phyloP scores from a whole-genome alignment of 1,284 basidiomycete genomes.

The Tilletia walkeri region DNA sequence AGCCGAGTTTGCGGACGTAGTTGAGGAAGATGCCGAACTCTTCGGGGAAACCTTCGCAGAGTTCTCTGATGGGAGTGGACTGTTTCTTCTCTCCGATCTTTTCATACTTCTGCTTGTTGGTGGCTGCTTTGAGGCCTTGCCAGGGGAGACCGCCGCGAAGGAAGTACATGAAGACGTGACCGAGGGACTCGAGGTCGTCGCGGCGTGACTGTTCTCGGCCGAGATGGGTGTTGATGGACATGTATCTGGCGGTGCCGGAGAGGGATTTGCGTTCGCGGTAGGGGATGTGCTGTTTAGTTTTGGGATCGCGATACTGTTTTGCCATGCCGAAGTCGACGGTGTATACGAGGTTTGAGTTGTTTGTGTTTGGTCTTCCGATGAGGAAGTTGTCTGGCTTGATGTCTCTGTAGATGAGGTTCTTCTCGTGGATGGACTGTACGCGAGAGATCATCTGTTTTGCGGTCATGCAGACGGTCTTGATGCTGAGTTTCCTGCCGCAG shows the following conservation, averaged over 20 bases:
- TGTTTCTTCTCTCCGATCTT: conserved; percentile 99
- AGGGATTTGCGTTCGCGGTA: conserved; percentile 24
- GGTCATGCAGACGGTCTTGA: conserved; percentile 19
- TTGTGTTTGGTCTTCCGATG: conserved; percentile 19
- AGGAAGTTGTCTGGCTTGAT: conserved; percentile 21
- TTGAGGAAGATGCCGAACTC: conserved; percentile 64
- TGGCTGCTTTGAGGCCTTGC: conserved; percentile 96
- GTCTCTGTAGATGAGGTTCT: conserved; percentile 19
- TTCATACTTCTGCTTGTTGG: conserved; percentile 94
- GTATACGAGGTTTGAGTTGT: conserved; percentile 11
- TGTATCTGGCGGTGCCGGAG: conserved; percentile 27
- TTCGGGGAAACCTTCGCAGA: conserved; percentile 94
- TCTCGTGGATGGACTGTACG: conserved; percentile 18
- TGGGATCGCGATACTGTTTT: conserved; percentile 18
- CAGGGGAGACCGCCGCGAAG: conserved; percentile 91
- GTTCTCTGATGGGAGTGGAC: conserved; percentile 91
- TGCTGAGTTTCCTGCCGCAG: conserved; percentile 17
- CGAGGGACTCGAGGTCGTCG: conserved; percentile 92
- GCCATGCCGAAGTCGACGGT: conserved; percentile 20
- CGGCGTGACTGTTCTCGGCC: conserved; percentile 79
- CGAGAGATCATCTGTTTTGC: conserved; percentile 20
- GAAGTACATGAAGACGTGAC: conserved; percentile 98
- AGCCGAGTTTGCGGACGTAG: conserved; percentile 25
- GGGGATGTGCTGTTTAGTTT: conserved; percentile 22
- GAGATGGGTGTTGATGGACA: conserved; percentile 28